phyloP scores from a whole-genome alignment of 306 rosid species.

The Corylus avellana region DNA sequence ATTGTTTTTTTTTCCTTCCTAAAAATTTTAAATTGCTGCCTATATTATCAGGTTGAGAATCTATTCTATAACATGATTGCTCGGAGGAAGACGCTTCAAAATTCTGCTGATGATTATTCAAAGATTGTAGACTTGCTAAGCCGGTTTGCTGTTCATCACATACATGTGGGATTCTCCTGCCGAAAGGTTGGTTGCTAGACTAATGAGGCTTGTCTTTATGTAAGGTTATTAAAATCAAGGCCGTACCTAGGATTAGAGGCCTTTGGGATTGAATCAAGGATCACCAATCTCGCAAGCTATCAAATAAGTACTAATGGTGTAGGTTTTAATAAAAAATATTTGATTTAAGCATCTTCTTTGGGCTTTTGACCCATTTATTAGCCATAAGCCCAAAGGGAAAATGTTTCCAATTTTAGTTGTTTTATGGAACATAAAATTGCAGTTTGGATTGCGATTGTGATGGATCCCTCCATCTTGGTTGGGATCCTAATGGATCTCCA shows the following conservation, averaged over 20 bases:
- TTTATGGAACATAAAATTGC: no score
- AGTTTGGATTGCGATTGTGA: not conserved
- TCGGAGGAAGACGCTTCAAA: conserved; percentile 79
- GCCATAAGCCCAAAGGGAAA: no score
- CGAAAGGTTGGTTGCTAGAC: conserved; percentile 63
- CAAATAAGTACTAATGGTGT: not conserved
- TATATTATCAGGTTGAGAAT: conserved; percentile 76
- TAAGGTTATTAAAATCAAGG: not conserved
- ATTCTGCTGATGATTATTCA: conserved; percentile 82
- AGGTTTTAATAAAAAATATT: not conserved
- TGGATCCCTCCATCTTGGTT: not conserved
- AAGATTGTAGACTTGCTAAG: conserved; percentile 90
- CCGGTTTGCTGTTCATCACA: conserved; percentile 88
- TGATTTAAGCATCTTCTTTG: not conserved
- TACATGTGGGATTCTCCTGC: conserved; percentile 76
- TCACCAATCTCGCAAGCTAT: not conserved
- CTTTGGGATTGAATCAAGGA: not conserved
- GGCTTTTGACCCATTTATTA: no score
- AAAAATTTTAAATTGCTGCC: conserved; percentile 10
- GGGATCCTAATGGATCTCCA: not conserved
- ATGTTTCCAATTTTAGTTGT: no score
- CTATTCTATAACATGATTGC: conserved; percentile 93
- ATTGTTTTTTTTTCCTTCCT: not conserved
- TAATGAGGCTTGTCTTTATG: conserved; percentile 7
- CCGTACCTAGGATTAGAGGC: not conserved